phyloP scores from a whole-genome alignment of 2,329 filamentous ascomycete species.

The Penicillium palitans region DNA sequence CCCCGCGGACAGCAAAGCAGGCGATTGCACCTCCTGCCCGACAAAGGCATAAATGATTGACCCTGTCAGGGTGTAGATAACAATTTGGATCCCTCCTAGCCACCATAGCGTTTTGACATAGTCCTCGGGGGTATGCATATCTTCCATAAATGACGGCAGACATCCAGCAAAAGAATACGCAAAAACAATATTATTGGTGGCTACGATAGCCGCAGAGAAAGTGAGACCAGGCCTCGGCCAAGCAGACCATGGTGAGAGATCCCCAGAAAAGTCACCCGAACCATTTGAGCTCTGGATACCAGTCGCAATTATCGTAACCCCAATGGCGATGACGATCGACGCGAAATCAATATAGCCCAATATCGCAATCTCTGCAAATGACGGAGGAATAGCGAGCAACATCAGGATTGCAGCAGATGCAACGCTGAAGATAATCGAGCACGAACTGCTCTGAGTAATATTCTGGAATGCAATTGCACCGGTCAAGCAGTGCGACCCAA shows the following conservation, averaged over 20 bases:
- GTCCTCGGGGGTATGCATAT: slow-evolving; percentile 10
- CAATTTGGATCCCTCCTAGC: slow-evolving; percentile 9
- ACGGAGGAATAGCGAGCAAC: slow-evolving; percentile 31
- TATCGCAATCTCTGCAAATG: slow-evolving; percentile 35
- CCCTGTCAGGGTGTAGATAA: slow-evolving; percentile 8
- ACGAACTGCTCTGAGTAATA: slow-evolving; percentile 3
- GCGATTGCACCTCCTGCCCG: slow-evolving; percentile 9
- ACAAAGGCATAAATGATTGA: slow-evolving; percentile 11
- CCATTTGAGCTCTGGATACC: slow-evolving; percentile 25
- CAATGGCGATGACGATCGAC: slow-evolving; percentile 34
- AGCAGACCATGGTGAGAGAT: slow-evolving; percentile 11
- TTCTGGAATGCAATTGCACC: slow-evolving; percentile 8
- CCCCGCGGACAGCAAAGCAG: slow-evolving; percentile 7
- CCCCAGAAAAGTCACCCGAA: slow-evolving; percentile 19
- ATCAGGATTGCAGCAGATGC: slow-evolving; percentile 22
- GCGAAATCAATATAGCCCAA: slow-evolving; percentile 36
- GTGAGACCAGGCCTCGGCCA: slow-evolving; percentile 10
- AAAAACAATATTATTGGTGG: slow-evolving; percentile 10
- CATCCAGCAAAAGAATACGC: slow-evolving; percentile 9
- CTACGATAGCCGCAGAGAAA: slow-evolving; percentile 8
- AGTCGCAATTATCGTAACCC: slow-evolving; percentile 33
- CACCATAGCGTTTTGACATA: slow-evolving; percentile 10
- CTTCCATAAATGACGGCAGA: slow-evolving; percentile 8
- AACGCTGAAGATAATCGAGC: slow-evolving; percentile 7
- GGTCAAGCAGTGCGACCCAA: slow-evolving; percentile 9